These are phyloP conservation scores for Lolium multiflorum DNA, from an alignment of 176 grass and related monocot species.

Conservation along the genomic window DNA sequence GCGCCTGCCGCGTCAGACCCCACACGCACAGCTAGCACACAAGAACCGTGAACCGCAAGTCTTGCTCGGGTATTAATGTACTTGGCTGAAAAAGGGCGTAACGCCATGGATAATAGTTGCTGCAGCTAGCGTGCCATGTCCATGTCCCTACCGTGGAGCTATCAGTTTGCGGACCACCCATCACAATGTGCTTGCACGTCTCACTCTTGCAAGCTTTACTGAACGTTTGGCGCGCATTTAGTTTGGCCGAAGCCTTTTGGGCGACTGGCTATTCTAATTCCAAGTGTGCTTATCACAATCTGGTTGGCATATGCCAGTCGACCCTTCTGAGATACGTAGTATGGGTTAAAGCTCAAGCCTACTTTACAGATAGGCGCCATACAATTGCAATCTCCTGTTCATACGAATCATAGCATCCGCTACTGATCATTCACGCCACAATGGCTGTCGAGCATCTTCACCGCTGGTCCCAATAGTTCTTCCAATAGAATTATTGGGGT, in stretches of 20 bases:
- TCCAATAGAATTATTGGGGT: too few species aligned
- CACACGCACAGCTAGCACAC: not conserved
- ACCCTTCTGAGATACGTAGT: too few species aligned
- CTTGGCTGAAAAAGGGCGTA: not conserved
- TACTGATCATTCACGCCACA: too few species aligned
- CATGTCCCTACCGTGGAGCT: not conserved
- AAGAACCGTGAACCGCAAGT: constrained; percentile 25
- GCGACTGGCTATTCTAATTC: not conserved
- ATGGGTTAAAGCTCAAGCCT: not conserved
- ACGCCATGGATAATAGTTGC: not conserved
- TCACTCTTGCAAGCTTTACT: not conserved
- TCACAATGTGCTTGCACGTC: not conserved
- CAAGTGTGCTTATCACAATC: not conserved
- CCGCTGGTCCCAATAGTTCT: too few species aligned
- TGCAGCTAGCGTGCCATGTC: not conserved
- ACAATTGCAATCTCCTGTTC: not conserved
- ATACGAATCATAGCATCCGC: not conserved
- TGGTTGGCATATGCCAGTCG: not conserved
- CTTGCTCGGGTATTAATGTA: not conserved
- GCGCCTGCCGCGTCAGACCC: not conserved
- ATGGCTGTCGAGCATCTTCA: too few species aligned
- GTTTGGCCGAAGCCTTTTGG: not conserved
- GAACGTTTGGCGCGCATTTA: constrained; percentile 4
- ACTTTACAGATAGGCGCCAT: not conserved
- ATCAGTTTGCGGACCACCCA: not conserved